Evolutionary conservation across 192 early-diverging fungal genomes (phyloP).

Genomic region (Radiomyces spectabilis): DNA sequence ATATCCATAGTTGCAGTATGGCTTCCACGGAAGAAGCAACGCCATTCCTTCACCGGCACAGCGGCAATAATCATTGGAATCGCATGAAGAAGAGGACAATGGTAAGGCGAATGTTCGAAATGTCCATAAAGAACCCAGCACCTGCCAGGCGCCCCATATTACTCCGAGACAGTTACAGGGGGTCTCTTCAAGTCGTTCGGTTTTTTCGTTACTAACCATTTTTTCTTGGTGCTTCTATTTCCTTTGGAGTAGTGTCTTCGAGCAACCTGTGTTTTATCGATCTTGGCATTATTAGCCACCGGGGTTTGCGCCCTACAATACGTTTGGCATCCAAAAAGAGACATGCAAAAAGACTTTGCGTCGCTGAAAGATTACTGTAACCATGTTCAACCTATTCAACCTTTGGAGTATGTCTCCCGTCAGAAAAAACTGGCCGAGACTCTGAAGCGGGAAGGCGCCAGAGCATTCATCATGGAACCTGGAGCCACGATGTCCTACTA

Average conservation of each 20-base stretch:
- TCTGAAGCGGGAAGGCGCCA: constrained; percentile 18
- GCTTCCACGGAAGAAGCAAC: not conserved
- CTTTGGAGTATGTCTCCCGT: constrained; percentile 28
- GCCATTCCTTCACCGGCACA: constrained; percentile 1
- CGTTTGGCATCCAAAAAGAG: not conserved
- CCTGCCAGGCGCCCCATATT: not conserved
- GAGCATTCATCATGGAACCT: constrained; percentile 38
- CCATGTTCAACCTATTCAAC: constrained; percentile 26
- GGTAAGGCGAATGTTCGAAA: not conserved
- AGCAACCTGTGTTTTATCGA: not conserved
- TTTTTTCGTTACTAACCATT: no score
- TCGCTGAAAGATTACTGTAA: constrained; percentile 32
- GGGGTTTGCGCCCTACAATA: constrained; percentile 5
- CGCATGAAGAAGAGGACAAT: constrained; percentile 2
- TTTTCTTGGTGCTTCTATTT: no score
- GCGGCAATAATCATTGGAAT: constrained; percentile 7
- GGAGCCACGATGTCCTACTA: constrained; percentile 43
- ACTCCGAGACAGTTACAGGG: not conserved
- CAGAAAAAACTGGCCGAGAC: constrained; percentile 29
- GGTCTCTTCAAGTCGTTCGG: not conserved
- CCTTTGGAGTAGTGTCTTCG: not conserved
- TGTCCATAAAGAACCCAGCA: not conserved
- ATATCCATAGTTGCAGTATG: no score
- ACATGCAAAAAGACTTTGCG: not conserved
- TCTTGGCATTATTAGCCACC: not conserved